These are phyloP conservation scores for Solanum hybrid DNA, from an alignment of 305 asterid species.

Conservation along the genomic window DNA sequence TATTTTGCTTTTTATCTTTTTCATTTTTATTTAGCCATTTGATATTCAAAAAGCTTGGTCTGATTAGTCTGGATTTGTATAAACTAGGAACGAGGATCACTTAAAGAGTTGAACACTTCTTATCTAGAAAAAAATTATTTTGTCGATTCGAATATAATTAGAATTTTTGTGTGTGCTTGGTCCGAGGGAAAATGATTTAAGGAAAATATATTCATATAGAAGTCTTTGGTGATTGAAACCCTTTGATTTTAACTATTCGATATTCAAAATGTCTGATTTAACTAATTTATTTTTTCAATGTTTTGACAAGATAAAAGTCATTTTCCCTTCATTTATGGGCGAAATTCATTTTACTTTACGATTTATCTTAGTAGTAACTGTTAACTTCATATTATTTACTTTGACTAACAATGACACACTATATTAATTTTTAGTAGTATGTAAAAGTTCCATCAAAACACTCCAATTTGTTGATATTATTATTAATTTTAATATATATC, in stretches of 20 bases:
- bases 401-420: neutral
- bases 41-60: neutral
- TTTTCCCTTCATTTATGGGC: neutral
- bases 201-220: neutral
- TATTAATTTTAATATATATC: neutral
- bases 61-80: neutral
- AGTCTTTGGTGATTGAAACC: neutral
- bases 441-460: neutral
- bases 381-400: neutral
- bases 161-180: neutral
- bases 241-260: too few relatives aligned
- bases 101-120: neutral
- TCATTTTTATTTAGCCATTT: neutral
- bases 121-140: neutral
- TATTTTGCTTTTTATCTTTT: neutral
- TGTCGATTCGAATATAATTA: neutral
- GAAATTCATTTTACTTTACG: neutral
- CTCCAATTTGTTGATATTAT: neutral
- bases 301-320: neutral
- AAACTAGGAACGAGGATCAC: neutral
- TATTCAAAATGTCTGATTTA: too few relatives aligned
- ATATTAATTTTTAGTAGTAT: neutral
- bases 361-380: neutral
- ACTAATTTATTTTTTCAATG: neutral
- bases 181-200: neutral